Conservation (phyloP, 1,139 yeast genomes). For the Kodamaea anthophila region DNA sequence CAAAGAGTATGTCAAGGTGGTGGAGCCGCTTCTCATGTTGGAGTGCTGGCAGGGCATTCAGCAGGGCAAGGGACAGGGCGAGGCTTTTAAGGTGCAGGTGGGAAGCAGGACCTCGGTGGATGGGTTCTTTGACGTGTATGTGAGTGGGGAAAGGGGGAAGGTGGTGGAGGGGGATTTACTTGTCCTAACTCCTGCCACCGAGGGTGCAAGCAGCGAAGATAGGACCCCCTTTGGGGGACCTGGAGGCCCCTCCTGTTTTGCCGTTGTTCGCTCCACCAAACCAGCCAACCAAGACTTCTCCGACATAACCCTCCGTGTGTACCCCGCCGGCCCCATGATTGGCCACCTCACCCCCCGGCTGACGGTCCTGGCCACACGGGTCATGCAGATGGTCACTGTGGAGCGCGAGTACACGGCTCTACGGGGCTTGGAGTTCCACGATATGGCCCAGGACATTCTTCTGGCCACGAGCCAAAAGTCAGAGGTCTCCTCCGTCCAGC, state of each 20-base stretch:
- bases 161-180: constrained; percentile 74
- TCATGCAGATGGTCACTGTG: constrained; percentile 82
- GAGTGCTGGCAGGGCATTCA: constrained; percentile 95
- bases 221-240: constrained; percentile 5
- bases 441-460: constrained; percentile 58
- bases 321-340: constrained; percentile 44
- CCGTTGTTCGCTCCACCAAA: constrained; percentile 70
- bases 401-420: constrained; percentile 90
- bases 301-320: constrained; percentile 71
- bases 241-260: constrained; percentile 50
- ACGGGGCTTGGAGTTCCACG: constrained; percentile 76
- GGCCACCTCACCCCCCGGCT: constrained; percentile 58
- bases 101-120: constrained; percentile 84
- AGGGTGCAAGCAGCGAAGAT: constrained; percentile 10
- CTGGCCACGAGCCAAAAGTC: constrained; percentile 40
- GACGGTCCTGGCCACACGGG: constrained; percentile 59
- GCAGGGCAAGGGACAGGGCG: constrained; percentile 60
- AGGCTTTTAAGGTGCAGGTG: constrained; percentile 57
- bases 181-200: constrained; percentile 50
- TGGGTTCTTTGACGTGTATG: constrained; percentile 79
- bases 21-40: constrained; percentile 74
- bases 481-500: constrained; percentile 31
- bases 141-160: constrained; percentile 45
- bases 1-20: constrained; percentile 56
- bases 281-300: constrained; percentile 55